These are phyloP conservation scores for Blepharisma undulans DNA, from an alignment of 169 alveolate species.

Conservation along the genomic window DNA sequence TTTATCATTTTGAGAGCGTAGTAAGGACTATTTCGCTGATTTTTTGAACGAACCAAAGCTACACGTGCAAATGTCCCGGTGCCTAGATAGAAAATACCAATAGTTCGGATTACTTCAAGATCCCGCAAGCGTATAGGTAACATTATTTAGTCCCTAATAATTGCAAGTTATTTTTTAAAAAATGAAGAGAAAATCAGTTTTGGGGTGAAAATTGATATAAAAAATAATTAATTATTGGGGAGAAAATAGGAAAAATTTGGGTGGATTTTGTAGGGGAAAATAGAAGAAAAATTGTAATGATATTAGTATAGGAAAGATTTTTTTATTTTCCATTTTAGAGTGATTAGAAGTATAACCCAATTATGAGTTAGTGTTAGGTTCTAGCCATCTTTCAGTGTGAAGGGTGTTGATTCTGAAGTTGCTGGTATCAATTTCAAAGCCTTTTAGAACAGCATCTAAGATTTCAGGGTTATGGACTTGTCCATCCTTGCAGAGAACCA, in stretches of 20 bases:
- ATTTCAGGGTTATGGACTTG: constrained; percentile 32
- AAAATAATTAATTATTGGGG: no score
- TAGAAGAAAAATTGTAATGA: neutral
- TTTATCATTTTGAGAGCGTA: constrained; percentile 85
- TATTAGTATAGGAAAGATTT: neutral
- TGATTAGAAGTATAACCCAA: neutral
- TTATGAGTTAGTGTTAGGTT: constrained; percentile 17
- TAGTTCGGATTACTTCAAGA: neutral
- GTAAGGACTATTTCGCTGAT: constrained; percentile 46
- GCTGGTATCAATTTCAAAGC: constrained; percentile 35
- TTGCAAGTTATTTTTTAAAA: no score
- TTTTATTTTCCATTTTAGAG: neutral
- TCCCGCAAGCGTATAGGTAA: neutral
- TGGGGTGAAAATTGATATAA: no score
- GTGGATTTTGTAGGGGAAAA: no score
- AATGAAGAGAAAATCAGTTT: no score
- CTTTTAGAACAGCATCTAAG: constrained; percentile 30
- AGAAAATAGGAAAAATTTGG: no score
- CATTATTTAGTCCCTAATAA: neutral
- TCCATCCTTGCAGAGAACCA: constrained; percentile 4
- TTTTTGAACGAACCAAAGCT: constrained; percentile 59
- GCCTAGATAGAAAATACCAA: neutral
- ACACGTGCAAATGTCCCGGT: constrained; percentile 32
- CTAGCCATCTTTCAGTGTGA: constrained; percentile 42
- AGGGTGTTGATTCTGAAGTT: constrained; percentile 38